A percentile compares a stretch with the other conserved stretches of the same genome.
phyloP scores from a whole-genome alignment of 2,329 filamentous ascomycete species.

The Botrytis paeoniae region DNA sequence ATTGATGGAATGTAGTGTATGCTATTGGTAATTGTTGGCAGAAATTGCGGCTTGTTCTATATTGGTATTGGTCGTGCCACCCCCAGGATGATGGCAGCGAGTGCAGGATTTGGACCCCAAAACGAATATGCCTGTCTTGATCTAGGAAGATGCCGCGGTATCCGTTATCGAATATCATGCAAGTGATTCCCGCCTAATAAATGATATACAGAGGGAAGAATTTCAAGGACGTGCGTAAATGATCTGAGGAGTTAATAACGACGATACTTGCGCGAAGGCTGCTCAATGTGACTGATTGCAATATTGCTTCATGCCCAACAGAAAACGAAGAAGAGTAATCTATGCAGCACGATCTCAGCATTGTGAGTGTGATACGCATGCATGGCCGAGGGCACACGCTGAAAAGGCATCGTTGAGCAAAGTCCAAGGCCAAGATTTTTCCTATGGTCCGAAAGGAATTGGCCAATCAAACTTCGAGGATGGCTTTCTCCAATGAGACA shows the following conservation, averaged over 20 bases:
- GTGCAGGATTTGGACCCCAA: constrained; percentile 8
- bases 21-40: neutral
- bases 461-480: constrained; percentile 16
- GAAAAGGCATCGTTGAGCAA: constrained; percentile 7
- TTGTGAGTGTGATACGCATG: constrained; percentile 13
- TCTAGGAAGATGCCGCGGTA: constrained; percentile 9
- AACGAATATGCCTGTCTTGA: neutral
- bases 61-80: constrained; percentile 15
- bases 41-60: neutral
- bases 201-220: constrained; percentile 10
- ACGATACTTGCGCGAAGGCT: neutral
- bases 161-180: constrained; percentile 19
- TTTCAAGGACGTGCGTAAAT: constrained; percentile 3
- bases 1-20: neutral
- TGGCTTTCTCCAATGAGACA: constrained; percentile 6
- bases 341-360: neutral
- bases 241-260: neutral
- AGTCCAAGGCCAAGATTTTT: constrained; percentile 13
- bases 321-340: neutral
- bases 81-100: constrained; percentile 3
- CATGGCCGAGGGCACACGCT: constrained; percentile 3
- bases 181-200: constrained; percentile 9
- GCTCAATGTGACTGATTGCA: neutral
- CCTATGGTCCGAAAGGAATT: constrained; percentile 11
- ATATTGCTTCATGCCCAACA: neutral